phyloP scores from a whole-genome alignment of 2,329 filamentous ascomycete genomes.

The Rutstroemia sp. region DNA sequence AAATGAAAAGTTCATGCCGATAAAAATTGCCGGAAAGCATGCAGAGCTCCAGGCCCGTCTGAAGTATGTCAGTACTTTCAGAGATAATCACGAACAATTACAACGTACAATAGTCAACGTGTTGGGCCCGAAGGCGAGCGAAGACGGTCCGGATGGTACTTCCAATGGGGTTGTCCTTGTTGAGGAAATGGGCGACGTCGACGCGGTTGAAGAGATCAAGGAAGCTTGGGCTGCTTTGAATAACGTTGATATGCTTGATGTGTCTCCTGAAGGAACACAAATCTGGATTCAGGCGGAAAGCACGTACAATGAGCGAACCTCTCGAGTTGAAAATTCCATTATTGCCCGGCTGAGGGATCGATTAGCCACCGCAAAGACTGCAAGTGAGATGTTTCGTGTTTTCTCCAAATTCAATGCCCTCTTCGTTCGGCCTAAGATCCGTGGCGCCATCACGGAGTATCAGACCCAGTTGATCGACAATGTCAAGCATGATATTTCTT shows the following conservation, averaged over 20 bases:
- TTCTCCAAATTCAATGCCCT: constrained; percentile 99
- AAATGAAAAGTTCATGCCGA: constrained; percentile 97
- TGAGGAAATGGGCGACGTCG: constrained; percentile 94
- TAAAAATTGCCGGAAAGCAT: constrained; percentile 88
- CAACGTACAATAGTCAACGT: constrained; percentile 95
- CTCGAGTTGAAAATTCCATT: constrained; percentile 96
- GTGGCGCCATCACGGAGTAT: constrained; percentile 95
- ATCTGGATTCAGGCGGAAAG: constrained; percentile 92
- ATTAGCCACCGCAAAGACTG: constrained; percentile 89
- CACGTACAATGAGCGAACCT: constrained; percentile 94
- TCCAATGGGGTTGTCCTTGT: constrained; percentile 63
- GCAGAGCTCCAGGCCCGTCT: constrained; percentile 82
- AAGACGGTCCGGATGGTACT: constrained; percentile 44
- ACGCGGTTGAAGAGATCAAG: constrained; percentile 91
- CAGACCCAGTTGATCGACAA: constrained; percentile 97
- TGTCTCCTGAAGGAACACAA: constrained; percentile 81
- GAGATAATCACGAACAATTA: constrained; percentile 94
- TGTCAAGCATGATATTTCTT: constrained; percentile 91
- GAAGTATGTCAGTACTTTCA: constrained; percentile 90
- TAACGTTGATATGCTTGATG: constrained; percentile 91
- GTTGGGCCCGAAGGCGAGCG: constrained; percentile 66
- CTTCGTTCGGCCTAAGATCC: constrained; percentile 97
- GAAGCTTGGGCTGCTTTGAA: constrained; percentile 91
- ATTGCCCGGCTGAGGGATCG: constrained; percentile 90
- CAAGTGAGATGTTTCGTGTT: constrained; percentile 99